These are phyloP conservation scores for Huntiella abstrusa DNA, from an alignment of 2,329 filamentous ascomycete species.

Conservation along the genomic window DNA sequence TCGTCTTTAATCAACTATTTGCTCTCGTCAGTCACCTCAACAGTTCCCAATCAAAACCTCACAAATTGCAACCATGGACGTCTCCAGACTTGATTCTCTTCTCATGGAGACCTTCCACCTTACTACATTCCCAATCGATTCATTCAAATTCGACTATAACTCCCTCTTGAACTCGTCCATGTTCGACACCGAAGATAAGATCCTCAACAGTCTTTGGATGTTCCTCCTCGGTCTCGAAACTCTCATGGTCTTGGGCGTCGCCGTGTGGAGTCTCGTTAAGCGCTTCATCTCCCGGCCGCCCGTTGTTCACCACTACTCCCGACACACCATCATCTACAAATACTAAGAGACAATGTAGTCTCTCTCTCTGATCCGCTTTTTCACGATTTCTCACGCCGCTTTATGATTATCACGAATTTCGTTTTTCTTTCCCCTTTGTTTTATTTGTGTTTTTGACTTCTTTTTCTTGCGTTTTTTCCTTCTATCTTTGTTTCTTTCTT, in stretches of 20 bases:
- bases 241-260: slow-evolving; percentile 24
- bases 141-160: slow-evolving; percentile 2
- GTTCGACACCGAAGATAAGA: slow-evolving; percentile 19
- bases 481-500: neutral
- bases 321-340: too few relatives aligned
- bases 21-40: too few relatives aligned
- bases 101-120: slow-evolving; percentile 1
- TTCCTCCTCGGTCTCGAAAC: slow-evolving; percentile 27
- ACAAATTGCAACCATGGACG: neutral
- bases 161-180: slow-evolving; percentile 1
- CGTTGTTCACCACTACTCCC: too few relatives aligned
- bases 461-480: neutral
- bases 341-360: too few relatives aligned
- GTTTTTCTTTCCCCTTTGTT: neutral
- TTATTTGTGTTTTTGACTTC: neutral
- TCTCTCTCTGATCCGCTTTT: neutral
- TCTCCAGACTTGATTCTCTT: neutral
- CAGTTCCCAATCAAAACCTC: too few relatives aligned
- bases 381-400: neutral
- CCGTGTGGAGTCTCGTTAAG: slow-evolving; percentile 15
- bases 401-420: neutral
- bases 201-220: slow-evolving; percentile 29
- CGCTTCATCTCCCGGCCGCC: slow-evolving; percentile 8
- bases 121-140: slow-evolving; percentile 9
- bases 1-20: too few relatives aligned